phyloP scores from a whole-genome alignment of 805 yeast species.

The Sugiyamaella smithiae region DNA sequence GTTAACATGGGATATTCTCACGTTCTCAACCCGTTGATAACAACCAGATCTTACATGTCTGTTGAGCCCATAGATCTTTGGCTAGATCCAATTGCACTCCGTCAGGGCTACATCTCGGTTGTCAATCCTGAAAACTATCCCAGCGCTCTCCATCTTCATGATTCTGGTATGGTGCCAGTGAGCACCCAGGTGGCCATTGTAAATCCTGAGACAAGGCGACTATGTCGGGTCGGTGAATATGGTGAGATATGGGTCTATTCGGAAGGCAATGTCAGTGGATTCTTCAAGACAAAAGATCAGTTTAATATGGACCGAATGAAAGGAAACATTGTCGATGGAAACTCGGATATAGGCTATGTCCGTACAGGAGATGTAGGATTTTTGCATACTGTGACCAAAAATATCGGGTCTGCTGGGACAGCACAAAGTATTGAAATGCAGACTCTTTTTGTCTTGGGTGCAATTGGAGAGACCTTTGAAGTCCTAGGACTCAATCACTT shows the following conservation, averaged over 20 bases:
- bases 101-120: conserved; percentile 83
- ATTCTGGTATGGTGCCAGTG: conserved; percentile 94
- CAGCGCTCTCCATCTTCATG: conserved; percentile 75
- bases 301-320: conserved; percentile 54
- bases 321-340: conserved; percentile 64
- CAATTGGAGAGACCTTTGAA: conserved; percentile 84
- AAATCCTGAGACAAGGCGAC: conserved; percentile 80
- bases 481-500: conserved; percentile 88
- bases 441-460: conserved; percentile 79
- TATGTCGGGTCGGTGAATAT: conserved; percentile 85
- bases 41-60: conserved; percentile 82
- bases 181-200: conserved; percentile 93
- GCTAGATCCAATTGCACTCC: conserved; percentile 80
- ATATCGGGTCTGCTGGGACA: conserved; percentile 16
- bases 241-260: conserved; percentile 98
- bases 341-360: conserved; percentile 60
- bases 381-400: conserved; percentile 64
- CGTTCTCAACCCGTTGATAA: conserved; percentile 73
- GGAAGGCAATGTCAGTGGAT: conserved; percentile 70
- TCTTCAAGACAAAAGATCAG: conserved; percentile 51
- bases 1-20: conserved; percentile 78
- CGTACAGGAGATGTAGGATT: conserved; percentile 96
- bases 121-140: conserved; percentile 72
- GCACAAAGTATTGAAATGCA: conserved; percentile 49
- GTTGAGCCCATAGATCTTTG: conserved; percentile 85